phyloP scores from a whole-genome alignment of 805 yeast species.

The Nematodospora valgi region DNA sequence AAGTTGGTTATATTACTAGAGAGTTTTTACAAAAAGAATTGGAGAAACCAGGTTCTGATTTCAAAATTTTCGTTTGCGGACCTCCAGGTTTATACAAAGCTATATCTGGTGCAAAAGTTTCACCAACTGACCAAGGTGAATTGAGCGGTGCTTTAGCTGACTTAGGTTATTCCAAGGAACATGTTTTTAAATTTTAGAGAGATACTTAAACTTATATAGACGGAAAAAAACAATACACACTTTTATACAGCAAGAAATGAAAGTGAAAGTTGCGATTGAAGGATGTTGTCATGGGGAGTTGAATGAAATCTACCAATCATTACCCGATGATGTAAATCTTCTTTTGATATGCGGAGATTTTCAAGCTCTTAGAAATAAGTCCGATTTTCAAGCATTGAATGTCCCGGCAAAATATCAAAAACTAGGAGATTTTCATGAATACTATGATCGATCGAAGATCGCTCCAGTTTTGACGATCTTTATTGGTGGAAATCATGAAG shows the following conservation, averaged over 20 bases:
- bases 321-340: constrained; percentile 21
- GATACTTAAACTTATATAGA: too few species aligned
- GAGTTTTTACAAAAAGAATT: constrained; percentile 62
- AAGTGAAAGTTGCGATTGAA: constrained; percentile 59
- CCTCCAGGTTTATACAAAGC: constrained; percentile 91
- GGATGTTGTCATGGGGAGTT: constrained; percentile 92
- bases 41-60: constrained; percentile 56
- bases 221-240: not conserved
- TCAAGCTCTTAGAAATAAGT: constrained; percentile 65
- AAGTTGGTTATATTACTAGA: constrained; percentile 73
- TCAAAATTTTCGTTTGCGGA: constrained; percentile 85
- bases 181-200: constrained; percentile 80
- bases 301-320: constrained; percentile 47
- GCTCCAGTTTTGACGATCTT: constrained; percentile 82
- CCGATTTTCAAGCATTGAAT: constrained; percentile 67
- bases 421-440: constrained; percentile 77
- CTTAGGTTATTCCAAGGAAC: constrained; percentile 80
- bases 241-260: not conserved
- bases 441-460: constrained; percentile 52
- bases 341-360: constrained; percentile 89
- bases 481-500: constrained; percentile 95
- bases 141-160: constrained; percentile 84
- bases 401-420: constrained; percentile 75
- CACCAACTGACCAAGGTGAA: constrained; percentile 94
- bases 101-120: constrained; percentile 77